Evolutionary conservation across 2,329 filamentous ascomycete species (phyloP).

Genomic region (Fonsecaea multimorphosa): DNA sequence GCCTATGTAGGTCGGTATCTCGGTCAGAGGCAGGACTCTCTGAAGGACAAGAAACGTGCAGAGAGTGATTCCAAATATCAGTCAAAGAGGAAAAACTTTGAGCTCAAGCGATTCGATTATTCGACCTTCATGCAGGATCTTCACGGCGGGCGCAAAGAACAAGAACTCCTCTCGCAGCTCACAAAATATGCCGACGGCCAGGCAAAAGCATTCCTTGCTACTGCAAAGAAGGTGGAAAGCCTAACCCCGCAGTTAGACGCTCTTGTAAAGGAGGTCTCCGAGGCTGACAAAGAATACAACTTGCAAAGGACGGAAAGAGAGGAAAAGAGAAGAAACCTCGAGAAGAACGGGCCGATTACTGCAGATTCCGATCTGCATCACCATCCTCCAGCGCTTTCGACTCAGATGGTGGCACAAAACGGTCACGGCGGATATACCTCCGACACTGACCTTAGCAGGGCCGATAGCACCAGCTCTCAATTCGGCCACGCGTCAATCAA

Average conservation of each 20-base stretch:
- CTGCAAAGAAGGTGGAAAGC: conserved; percentile 84
- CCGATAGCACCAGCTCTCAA: conserved; percentile 76
- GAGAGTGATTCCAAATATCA: conserved; percentile 98
- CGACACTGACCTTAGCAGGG: conserved; percentile 73
- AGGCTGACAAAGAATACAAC: conserved; percentile 95
- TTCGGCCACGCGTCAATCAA: conserved; percentile 57
- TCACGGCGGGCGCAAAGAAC: conserved; percentile 98
- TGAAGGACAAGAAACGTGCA: conserved; percentile 95
- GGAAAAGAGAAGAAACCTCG: conserved; percentile 86
- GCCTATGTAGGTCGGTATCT: conserved; percentile 92
- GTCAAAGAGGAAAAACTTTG: conserved; percentile 88
- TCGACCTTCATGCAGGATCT: conserved; percentile 99
- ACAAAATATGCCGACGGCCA: conserved; percentile 94
- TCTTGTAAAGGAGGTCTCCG: conserved; percentile 82
- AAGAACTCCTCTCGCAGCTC: conserved; percentile 91
- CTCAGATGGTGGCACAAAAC: conserved; percentile 43
- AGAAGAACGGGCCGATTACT: conserved; percentile 74
- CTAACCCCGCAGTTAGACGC: conserved; percentile 90
- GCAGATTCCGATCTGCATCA: conserved; percentile 72
- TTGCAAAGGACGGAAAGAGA: conserved; percentile 94
- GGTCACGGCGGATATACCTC: conserved; percentile 61
- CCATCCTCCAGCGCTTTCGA: conserved; percentile 49
- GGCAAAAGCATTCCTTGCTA: conserved; percentile 78
- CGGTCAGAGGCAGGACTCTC: conserved; percentile 91
- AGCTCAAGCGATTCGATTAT: conserved; percentile 97